phyloP scores from a whole-genome alignment of 2,329 filamentous ascomycete species.

The Penicillium occitanis region DNA sequence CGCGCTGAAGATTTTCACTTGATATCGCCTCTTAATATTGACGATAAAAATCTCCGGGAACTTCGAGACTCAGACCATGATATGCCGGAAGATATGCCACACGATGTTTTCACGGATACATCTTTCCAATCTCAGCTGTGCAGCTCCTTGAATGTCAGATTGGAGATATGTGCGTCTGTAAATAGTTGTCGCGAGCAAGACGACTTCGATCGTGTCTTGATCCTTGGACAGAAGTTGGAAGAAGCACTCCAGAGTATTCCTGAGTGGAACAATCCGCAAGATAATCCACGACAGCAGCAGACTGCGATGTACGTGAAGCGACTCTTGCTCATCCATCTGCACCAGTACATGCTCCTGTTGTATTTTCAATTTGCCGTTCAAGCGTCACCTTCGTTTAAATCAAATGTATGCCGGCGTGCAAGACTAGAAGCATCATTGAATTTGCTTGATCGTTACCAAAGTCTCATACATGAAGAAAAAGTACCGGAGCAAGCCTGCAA shows the following conservation, averaged over 20 bases:
- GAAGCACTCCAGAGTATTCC: constrained; percentile 16
- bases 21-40: constrained; percentile 52
- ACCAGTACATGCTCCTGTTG: constrained; percentile 13
- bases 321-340: constrained; percentile 3
- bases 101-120: constrained; percentile 35
- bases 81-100: constrained; percentile 30
- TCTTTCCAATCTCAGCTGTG: constrained; percentile 36
- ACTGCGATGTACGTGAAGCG: constrained; percentile 4
- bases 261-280: background rate
- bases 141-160: constrained; percentile 26
- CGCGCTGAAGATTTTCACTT: constrained; percentile 50
- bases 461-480: constrained; percentile 10
- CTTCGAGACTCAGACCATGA: constrained; percentile 25
- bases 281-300: constrained; percentile 10
- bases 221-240: constrained; percentile 28
- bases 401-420: constrained; percentile 12
- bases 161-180: constrained; percentile 25
- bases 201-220: constrained; percentile 24
- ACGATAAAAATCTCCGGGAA: constrained; percentile 49
- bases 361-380: constrained; percentile 10
- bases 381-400: constrained; percentile 5
- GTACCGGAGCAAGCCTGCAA: constrained; percentile 12
- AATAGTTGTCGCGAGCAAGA: constrained; percentile 26
- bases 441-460: constrained; percentile 8
- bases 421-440: constrained; percentile 8